Percentiles rank a stretch among this genome's conserved stretches.
These are phyloP conservation scores for Margaritispora aquatica DNA, from an alignment of 495 filamentous ascomycete genomes.

Conservation along the genomic window DNA sequence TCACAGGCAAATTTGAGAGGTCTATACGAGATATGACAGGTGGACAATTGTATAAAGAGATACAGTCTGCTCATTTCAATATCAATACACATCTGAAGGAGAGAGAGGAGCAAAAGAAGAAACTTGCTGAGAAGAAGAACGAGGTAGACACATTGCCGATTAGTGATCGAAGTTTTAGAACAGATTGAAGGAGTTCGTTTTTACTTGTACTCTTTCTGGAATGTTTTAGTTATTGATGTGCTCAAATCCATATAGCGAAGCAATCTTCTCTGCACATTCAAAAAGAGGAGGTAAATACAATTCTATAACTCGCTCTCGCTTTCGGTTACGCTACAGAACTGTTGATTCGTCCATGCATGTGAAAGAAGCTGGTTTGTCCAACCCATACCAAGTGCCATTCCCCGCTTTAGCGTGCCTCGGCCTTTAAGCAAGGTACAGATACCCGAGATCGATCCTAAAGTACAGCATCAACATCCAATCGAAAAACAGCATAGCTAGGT, in stretches of 20 bases:
- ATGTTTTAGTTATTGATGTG: no score
- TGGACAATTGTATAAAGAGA: constrained; percentile 2
- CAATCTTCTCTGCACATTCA: no score
- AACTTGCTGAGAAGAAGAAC: constrained; percentile 5
- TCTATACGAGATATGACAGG: constrained; percentile 6
- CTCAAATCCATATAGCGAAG: no score
- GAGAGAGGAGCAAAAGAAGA: constrained; percentile 11
- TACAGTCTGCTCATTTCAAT: constrained; percentile 13
- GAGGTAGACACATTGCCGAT: not conserved
- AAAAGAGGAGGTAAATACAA: not conserved
- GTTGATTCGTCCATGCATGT: not conserved
- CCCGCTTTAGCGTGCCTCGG: not conserved
- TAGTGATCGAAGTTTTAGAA: not conserved
- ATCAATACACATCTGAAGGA: constrained; percentile 12
- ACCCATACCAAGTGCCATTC: no score
- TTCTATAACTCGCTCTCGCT: not conserved
- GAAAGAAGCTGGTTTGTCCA: not conserved
- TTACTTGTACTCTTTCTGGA: no score
- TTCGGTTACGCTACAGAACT: no score
- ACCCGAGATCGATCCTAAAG: not conserved
- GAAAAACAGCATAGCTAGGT: no score
- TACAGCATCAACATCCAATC: not conserved
- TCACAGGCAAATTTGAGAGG: constrained; percentile 7
- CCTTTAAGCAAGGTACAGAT: not conserved
- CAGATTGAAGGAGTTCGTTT: no score